Evolutionary conservation across 1,284 basidiomycete species (phyloP).

Genomic region (Hortiboletus rubellus): DNA sequence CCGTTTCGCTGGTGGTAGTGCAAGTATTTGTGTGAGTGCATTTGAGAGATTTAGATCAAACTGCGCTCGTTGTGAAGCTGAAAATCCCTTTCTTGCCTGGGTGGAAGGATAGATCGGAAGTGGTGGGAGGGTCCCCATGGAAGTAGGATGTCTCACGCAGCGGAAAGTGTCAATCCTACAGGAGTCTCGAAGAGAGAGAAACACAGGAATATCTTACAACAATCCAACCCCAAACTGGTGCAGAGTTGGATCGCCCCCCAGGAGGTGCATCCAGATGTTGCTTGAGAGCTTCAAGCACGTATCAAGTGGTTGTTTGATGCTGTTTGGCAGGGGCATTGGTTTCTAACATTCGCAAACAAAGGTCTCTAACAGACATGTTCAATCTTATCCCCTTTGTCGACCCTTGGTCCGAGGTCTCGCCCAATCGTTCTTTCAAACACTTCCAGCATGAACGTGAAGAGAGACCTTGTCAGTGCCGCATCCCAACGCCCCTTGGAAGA

Average conservation of each 20-base stretch:
- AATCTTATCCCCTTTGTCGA: constrained; percentile 44
- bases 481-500: constrained; percentile 92
- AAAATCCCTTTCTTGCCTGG: constrained; percentile 47
- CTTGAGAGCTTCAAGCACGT: too few relatives aligned
- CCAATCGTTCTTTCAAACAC: constrained; percentile 87
- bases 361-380: constrained; percentile 59
- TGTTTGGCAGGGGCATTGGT: constrained; percentile 10
- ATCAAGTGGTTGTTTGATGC: constrained; percentile 2
- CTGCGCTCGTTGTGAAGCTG: constrained; percentile 52
- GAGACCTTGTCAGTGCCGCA: constrained; percentile 77
- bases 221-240: not conserved
- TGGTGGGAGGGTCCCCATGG: constrained; percentile 26
- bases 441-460: constrained; percentile 89
- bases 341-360: constrained; percentile 16
- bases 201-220: not conserved
- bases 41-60: constrained; percentile 50
- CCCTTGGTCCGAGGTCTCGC: constrained; percentile 74
- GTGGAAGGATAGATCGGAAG: constrained; percentile 56
- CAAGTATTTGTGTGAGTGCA: constrained; percentile 47
- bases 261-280: not conserved
- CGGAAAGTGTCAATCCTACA: not conserved
- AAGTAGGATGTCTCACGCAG: not conserved
- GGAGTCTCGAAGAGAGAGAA: not conserved
- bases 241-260: not conserved
- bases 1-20: constrained; percentile 48